Evolutionary conservation across 352 stramenopile genomes (phyloP), one percentile per base, ranked within the genome.

Genomic region (Phytophthora nicotianae): DNA sequence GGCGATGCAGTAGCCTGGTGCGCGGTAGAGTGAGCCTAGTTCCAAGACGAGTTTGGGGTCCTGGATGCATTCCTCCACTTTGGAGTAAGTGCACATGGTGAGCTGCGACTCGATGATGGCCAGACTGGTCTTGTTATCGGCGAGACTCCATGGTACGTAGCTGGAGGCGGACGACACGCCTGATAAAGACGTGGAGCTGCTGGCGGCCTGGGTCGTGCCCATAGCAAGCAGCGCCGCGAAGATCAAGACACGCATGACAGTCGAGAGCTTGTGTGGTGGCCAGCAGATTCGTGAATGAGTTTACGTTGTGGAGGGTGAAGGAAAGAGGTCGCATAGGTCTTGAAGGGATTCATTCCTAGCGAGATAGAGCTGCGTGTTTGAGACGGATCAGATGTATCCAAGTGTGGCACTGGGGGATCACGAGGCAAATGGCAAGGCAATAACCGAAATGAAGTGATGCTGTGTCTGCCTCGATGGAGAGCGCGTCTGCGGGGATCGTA

Each of bases 41-140:
- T 74, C 73, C 0, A 57, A 23, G 20, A 82, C 57, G 0, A 55
- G 58, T 40, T 55, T 61, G 0, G 75, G 72, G 43, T 84, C 59
- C 32, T 83, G 49, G 41, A 89, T 72, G 53, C 81, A 90, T 40
- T 83, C 62, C 17, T 81, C 57, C 41, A 70, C 75, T 26, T 86
- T 86, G 21, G 81, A 86, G 62, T 88, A 90, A 43, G 57, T 86
- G 70, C 81, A 90, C 66, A 68, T 78, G 46, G 73, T 75, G 8
- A 87, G 68, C 41, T 83, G 52, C n/a, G 58, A 41, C n/a, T 59
- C 19, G 37, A 81, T 50, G 16, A 57, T n/a, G 17, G 59, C 63
- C 17, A 86, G 38, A 4, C 62, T 42, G 13, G 68, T 80, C 13
- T 41, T 54, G 20, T 83, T 86, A 37, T 81, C 72, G 0, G 72